Conservation (phyloP, 768 basidiomycete species). For the Myochromella boudieri region DNA sequence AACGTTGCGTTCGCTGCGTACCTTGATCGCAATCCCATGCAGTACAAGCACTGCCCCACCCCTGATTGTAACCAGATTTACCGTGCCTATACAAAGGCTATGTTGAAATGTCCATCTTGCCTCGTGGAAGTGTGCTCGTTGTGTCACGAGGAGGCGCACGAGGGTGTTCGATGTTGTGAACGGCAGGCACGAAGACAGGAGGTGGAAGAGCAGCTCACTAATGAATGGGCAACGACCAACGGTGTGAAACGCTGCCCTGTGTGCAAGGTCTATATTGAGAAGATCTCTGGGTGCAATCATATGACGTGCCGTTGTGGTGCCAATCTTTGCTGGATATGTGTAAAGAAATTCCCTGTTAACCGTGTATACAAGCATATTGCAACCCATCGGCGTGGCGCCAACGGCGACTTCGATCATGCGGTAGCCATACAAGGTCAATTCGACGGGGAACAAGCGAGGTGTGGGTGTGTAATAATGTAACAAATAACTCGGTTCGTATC, state of each 20-base stretch:
- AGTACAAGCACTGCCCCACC: slow-evolving; percentile 68
- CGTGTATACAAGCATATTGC: background rate
- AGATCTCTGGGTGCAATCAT: slow-evolving; percentile 40
- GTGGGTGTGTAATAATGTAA: too few species aligned
- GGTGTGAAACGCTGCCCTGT: slow-evolving; percentile 35
- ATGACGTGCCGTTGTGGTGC: slow-evolving; percentile 34
- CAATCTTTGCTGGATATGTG: slow-evolving; percentile 42
- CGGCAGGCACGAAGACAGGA: slow-evolving; percentile 29
- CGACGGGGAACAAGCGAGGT: too few species aligned
- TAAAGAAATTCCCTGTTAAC: background rate
- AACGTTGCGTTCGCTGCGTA: slow-evolving; percentile 56
- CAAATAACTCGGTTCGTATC: too few species aligned
- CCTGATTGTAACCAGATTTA: slow-evolving; percentile 75
- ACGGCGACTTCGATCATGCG: background rate
- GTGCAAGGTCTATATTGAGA: slow-evolving; percentile 33
- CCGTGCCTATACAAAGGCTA: slow-evolving; percentile 27
- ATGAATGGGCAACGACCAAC: slow-evolving; percentile 34
- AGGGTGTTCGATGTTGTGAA: slow-evolving; percentile 50
- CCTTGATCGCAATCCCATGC: slow-evolving; percentile 51
- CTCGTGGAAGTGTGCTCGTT: slow-evolving; percentile 45
- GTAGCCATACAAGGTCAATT: background rate
- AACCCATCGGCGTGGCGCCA: background rate
- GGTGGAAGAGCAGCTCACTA: slow-evolving; percentile 35
- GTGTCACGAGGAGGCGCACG: slow-evolving; percentile 50
- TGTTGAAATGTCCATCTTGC: slow-evolving; percentile 53